Evolutionary conservation across 73 alveolate genomes (phyloP).

Genomic region (Paramecium bursaria): DNA sequence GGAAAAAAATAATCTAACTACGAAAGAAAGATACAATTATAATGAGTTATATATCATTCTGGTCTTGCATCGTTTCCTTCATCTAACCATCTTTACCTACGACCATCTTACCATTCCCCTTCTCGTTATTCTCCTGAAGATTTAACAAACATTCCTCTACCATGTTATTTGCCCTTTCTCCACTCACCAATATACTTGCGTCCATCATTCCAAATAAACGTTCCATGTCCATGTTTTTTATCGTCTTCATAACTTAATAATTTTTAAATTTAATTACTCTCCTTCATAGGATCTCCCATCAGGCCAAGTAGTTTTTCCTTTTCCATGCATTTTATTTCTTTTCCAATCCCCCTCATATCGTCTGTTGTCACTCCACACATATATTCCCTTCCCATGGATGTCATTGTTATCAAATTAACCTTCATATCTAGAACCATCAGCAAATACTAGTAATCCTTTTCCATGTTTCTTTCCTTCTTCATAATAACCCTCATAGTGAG

Average conservation of each 20-base stretch:
- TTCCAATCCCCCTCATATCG: conserved; percentile 57
- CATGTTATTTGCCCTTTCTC: conserved; percentile 73
- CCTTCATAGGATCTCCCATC: conserved; percentile 69
- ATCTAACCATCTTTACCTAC: conserved; percentile 65
- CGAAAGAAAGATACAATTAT: no score
- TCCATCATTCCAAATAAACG: conserved; percentile 77
- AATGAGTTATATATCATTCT: no score
- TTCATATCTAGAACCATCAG: conserved; percentile 65
- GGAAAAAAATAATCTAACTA: no score
- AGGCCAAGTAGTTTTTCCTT: conserved; percentile 67
- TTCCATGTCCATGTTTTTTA: conserved; percentile 81
- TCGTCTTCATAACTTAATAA: conserved; percentile 75
- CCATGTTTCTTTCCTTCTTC: conserved; percentile 17
- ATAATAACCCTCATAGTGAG: conserved; percentile 79
- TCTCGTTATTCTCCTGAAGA: conserved; percentile 62
- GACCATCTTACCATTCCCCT: conserved; percentile 73
- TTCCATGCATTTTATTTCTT: conserved; percentile 62
- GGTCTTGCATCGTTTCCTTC: no score
- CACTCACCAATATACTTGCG: conserved; percentile 73
- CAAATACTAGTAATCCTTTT: conserved; percentile 20
- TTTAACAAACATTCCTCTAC: conserved; percentile 61
- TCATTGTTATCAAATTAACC: conserved; percentile 65
- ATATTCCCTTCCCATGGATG: conserved; percentile 59
- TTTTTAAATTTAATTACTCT: conserved; percentile 45
- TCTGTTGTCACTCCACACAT: conserved; percentile 63